These are phyloP conservation scores for Panus rudis DNA, from an alignment of 768 basidiomycete species.

Conservation along the genomic window DNA sequence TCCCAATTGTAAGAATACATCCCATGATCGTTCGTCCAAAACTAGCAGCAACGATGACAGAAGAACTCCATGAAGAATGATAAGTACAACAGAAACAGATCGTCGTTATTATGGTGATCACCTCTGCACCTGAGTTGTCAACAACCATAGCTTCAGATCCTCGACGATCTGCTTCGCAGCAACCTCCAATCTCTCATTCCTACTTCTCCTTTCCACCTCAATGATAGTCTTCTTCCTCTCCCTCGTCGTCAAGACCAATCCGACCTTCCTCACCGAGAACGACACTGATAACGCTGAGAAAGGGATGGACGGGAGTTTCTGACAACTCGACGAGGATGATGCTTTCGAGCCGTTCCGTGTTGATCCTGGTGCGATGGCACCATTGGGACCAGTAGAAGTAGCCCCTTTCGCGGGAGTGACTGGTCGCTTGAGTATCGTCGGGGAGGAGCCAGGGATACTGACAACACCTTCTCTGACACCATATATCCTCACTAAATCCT, in stretches of 20 bases:
- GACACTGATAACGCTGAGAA: constrained; percentile 33
- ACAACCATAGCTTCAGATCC: constrained; percentile 41
- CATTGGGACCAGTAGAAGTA: constrained; percentile 4
- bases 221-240: constrained; percentile 46
- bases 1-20: too few species aligned
- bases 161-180: constrained; percentile 45
- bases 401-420: constrained; percentile 3
- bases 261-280: constrained; percentile 34
- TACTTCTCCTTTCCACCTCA: constrained; percentile 40
- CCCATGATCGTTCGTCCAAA: too few species aligned
- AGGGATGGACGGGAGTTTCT: constrained; percentile 13
- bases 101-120: too few species aligned
- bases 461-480: constrained; percentile 31
- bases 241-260: constrained; percentile 26
- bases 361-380: constrained; percentile 3
- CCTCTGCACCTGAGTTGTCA: too few species aligned
- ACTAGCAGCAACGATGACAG: too few species aligned
- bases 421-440: constrained; percentile 1
- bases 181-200: constrained; percentile 51
- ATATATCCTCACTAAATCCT: constrained; percentile 56
- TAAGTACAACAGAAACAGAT: too few species aligned
- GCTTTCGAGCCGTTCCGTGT: too few species aligned
- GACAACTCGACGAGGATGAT: too few species aligned
- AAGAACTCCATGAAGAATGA: too few species aligned
- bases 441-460: background rate